phyloP scores from a whole-genome alignment of 192 early-diverging fungal species.

The Haplosporangium gracile region DNA sequence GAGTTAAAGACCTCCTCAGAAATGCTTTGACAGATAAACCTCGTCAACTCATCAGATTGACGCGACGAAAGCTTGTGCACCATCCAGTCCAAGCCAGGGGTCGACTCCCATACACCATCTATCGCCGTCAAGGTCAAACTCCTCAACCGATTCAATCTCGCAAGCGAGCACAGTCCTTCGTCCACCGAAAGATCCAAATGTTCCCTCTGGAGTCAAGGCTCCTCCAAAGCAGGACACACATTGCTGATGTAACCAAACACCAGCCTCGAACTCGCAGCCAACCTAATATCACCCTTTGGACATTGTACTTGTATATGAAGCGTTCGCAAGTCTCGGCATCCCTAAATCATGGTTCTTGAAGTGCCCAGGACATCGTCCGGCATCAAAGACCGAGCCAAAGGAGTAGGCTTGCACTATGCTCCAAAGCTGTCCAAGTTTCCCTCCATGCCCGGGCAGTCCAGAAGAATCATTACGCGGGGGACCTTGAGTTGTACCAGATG shows the following conservation, averaged over 20 bases:
- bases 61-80: not conserved
- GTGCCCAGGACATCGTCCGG: not conserved
- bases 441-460: not conserved
- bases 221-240: not conserved
- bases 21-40: not conserved
- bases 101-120: not conserved
- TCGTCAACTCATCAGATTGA: not conserved
- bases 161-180: not conserved
- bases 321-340: not conserved
- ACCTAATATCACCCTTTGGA: not conserved
- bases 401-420: not conserved
- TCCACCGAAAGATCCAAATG: not conserved
- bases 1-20: not conserved
- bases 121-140: not conserved
- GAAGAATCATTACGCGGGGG: not conserved
- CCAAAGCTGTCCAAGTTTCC: not conserved
- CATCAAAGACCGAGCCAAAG: not conserved
- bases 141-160: not conserved
- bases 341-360: not conserved
- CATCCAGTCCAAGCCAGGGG: not conserved
- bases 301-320: not conserved
- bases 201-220: not conserved
- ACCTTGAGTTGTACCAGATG: not conserved
- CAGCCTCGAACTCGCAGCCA: not conserved
- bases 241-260: not conserved